Evolutionary conservation across 1,139 yeast genomes (phyloP).

Genomic region (Protomyces inundatus): DNA sequence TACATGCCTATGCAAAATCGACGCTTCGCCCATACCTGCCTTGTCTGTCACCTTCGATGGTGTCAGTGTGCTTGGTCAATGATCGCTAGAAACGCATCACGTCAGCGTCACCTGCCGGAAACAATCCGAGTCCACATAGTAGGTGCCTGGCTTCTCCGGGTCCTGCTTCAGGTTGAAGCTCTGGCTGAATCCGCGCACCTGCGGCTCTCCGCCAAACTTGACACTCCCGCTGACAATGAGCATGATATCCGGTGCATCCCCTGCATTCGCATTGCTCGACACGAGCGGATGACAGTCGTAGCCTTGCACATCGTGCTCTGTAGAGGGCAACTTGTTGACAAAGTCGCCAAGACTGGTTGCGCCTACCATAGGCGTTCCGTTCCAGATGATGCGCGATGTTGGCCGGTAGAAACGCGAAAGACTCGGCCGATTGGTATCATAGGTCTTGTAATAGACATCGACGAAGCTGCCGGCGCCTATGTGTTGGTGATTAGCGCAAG

Average conservation of each 20-base stretch:
- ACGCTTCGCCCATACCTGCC: too few species aligned
- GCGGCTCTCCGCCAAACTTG: constrained; percentile 24
- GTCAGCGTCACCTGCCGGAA: constrained; percentile 25
- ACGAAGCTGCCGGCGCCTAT: constrained; percentile 27
- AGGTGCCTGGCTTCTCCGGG: constrained; percentile 26
- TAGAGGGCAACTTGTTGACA: constrained; percentile 22
- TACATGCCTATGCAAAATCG: too few species aligned
- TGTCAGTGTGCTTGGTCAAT: too few species aligned
- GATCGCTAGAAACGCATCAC: not conserved
- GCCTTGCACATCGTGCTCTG: constrained; percentile 25
- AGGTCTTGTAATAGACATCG: constrained; percentile 23
- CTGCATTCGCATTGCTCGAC: constrained; percentile 21
- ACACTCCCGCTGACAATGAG: constrained; percentile 27
- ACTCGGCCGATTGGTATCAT: constrained; percentile 27
- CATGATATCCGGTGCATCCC: constrained; percentile 24
- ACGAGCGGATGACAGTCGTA: constrained; percentile 28
- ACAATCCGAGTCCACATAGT: constrained; percentile 27
- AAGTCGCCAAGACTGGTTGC: constrained; percentile 18
- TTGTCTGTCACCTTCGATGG: too few species aligned
- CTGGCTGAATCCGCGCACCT: constrained; percentile 24
- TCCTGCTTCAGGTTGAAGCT: constrained; percentile 27
- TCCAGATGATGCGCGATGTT: constrained; percentile 26
- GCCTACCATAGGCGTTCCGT: constrained; percentile 24
- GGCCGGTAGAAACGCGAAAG: constrained; percentile 26
- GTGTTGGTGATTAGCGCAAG: not conserved